These are phyloP conservation scores for Nannizziopsis barbatae DNA, from an alignment of 2,329 filamentous ascomycete species.

Conservation along the genomic window DNA sequence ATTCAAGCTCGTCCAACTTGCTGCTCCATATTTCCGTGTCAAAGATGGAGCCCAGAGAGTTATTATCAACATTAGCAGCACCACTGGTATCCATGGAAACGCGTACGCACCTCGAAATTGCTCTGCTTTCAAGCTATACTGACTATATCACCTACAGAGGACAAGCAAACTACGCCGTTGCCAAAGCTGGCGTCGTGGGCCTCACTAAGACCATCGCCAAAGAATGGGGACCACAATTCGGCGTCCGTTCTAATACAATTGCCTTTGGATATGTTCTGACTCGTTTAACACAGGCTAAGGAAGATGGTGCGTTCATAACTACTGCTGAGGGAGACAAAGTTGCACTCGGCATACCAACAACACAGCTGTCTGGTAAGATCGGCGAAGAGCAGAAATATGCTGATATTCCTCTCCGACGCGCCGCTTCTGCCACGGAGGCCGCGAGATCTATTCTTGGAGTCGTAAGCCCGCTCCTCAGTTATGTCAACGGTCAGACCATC, in stretches of 20 bases:
- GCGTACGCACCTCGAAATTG: slow-evolving; percentile 34
- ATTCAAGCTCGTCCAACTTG: slow-evolving; percentile 69
- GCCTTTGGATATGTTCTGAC: slow-evolving; percentile 77
- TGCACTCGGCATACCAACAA: slow-evolving; percentile 59
- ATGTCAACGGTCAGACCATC: slow-evolving; percentile 78
- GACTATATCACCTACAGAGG: slow-evolving; percentile 35
- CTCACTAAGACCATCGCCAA: slow-evolving; percentile 84
- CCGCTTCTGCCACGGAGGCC: slow-evolving; percentile 69
- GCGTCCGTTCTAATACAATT: slow-evolving; percentile 70
- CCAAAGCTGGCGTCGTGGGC: slow-evolving; percentile 72
- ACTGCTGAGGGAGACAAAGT: slow-evolving; percentile 67
- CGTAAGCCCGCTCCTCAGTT: slow-evolving; percentile 69
- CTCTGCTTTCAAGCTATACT: not conserved
- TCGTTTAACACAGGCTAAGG: slow-evolving; percentile 70
- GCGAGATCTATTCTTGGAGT: slow-evolving; percentile 66
- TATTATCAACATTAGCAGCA: slow-evolving; percentile 75
- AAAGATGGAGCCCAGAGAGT: slow-evolving; percentile 67
- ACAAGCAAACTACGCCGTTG: slow-evolving; percentile 80
- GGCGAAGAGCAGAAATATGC: slow-evolving; percentile 34
- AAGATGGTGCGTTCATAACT: slow-evolving; percentile 66
- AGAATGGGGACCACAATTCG: slow-evolving; percentile 77
- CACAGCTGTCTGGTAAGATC: slow-evolving; percentile 35
- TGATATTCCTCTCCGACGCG: slow-evolving; percentile 68
- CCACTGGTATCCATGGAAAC: slow-evolving; percentile 73
- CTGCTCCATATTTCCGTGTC: slow-evolving; percentile 77